Evolutionary conservation across 257 asterid genomes (phyloP), one percentile per base, ranked within the genome.

Genomic region (Primulina tabacum): DNA sequence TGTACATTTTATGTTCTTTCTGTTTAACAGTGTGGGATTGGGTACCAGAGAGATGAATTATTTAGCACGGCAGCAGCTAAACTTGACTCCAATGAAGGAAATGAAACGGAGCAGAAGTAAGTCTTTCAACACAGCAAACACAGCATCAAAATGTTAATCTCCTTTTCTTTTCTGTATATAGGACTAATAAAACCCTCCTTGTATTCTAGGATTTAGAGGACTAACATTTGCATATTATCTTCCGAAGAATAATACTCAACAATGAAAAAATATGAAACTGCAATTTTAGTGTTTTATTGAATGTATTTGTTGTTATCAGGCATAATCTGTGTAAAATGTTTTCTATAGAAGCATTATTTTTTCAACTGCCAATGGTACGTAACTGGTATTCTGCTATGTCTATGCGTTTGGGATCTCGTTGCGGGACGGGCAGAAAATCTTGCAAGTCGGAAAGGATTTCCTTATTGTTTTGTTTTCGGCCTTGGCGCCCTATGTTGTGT

Each of bases 51-150:
- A 78, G 76, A 62, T 59, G 80, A 84, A 74, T 61, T 64, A 35
- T 82, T 67, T 82, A 77, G 82, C 81, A 78, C 75, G 63, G 60
- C 78, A 67, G 72, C 85, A 20, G 60, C 71, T 73, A 65, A 73
- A 66, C 43, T 37, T 61, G 72, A 79, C 69, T 70, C 79, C 5
- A 81, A 60, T 64, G 79, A 68, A 20, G 72, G 71, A 59, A 76
- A 78, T 75, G 79, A 74, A 55, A 79, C 78, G 68, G 76, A 60
- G 67, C 74, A 78, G 66, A 82, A 43, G 85, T 85, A 76, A 72
- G 85, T 57, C 53, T 35, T 70, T 17, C 11, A 8, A 60, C 30
- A 21, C 62, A 61, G 18, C 6, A 38, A 38, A 11, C 11, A 9
- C 57, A 47, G 60, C 17, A 43, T 43, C 40, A 10, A 17, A 20